Base-by-base conservation (phyloP, 2,329 filamentous ascomycete genomes). In the Fusarium chaquense region DNA sequence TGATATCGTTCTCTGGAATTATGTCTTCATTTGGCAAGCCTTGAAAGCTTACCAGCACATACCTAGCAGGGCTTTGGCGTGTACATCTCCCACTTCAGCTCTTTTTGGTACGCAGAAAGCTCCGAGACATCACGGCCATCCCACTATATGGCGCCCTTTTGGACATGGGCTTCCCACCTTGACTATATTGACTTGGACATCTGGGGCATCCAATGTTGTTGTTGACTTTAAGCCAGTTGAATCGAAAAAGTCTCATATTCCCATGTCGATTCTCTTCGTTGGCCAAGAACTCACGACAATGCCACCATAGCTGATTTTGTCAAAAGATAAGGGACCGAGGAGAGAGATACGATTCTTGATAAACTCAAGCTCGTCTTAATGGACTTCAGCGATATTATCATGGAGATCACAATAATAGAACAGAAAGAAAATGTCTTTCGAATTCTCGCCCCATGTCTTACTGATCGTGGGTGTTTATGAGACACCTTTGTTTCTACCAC, bases 321-420 rank as follows among this genome's bases (percentile, higher is more conserved):
- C 24, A 20, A 12, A 57, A 5, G 3, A 56, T 4, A 0, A 59
- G 24, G 3, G 57, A 57, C 0, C 50, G 32, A 15, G 35, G 18
- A 15, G 26, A 57, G 4, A 57, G 57, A 5, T 46, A 57, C 50
- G 50, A 57, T 35, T 59, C 50, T 5, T 59, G 50, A 32, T 40
- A 59, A 1, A 59, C 50, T 40, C 40, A 59, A 20, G 32, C 57
- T 7, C 28, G 20, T 20, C 20, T 20, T 20, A 59, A 28, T 2
- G 57, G 41, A n/a, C 24, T 11, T 28, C 43, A 2, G 10, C 4
- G 6, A 45, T n/a, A 13, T n/a, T 16, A 2, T n/a, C 5, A 4
- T 28, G 2, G 5, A 28, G 18, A 5, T 10, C 9, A 6, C 5
- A 5, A 9, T 28, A 10, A 4, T n/a, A 28, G 1, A 7, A 18